phyloP scores from a whole-genome alignment of 2,329 filamentous ascomycete species.

The Sclerotinia spermophila region DNA sequence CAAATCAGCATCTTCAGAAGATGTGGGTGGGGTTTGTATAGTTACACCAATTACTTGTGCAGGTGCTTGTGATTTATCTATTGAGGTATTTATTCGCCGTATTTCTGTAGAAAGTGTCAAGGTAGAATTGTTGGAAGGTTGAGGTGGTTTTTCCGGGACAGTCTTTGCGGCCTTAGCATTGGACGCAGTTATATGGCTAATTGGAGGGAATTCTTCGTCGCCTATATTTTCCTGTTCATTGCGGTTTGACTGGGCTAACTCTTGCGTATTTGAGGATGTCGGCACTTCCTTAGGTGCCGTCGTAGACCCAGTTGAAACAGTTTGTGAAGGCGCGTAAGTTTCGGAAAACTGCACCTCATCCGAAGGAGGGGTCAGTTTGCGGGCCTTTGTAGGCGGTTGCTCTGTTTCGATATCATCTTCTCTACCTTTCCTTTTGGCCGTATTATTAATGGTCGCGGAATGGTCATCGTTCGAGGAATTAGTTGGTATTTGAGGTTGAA shows the following conservation, averaged over 20 bases:
- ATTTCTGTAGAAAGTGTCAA: neutral
- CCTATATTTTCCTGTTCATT: neutral
- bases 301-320: neutral
- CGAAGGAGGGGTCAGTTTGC: conserved; percentile 11
- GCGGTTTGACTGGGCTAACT: neutral
- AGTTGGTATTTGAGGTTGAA: neutral
- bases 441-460: neutral
- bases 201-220: neutral
- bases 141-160: neutral
- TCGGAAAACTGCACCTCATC: neutral
- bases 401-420: neutral
- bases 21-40: neutral
- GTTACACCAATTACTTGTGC: neutral
- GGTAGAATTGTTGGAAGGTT: neutral
- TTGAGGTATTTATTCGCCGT: neutral
- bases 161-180: neutral
- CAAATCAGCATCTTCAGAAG: conserved; percentile 1
- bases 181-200: neutral
- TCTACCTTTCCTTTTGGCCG: conserved; percentile 3
- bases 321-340: neutral
- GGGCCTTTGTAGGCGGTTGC: conserved; percentile 12
- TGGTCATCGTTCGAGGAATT: neutral
- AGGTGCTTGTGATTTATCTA: neutral
- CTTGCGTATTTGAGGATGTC: neutral
- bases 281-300: neutral